Evolutionary conservation across 2,329 filamentous ascomycete genomes (phyloP).

Genomic region (Trichoderma koningii): DNA sequence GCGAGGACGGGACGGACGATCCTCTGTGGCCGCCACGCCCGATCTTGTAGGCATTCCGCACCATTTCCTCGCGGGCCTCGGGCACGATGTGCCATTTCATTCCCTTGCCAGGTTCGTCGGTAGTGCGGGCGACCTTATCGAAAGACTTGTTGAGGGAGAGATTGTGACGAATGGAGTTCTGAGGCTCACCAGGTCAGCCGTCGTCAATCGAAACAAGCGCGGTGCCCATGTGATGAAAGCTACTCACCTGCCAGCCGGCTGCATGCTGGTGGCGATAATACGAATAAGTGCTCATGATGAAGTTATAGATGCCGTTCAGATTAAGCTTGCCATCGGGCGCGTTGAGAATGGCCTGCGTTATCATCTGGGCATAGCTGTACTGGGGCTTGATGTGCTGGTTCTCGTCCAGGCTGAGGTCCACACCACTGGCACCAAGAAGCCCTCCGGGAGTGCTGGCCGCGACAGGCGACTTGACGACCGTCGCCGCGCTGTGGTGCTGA

Average conservation of each 20-base stretch:
- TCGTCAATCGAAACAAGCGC: neutral
- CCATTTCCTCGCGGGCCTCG: constrained; percentile 83
- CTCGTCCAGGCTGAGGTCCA: constrained; percentile 79
- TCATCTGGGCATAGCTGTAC: constrained; percentile 95
- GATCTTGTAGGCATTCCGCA: constrained; percentile 67
- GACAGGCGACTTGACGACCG: constrained; percentile 38
- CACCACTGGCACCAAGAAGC: constrained; percentile 51
- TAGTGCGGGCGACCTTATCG: constrained; percentile 86
- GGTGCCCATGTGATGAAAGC: neutral
- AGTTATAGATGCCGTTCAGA: constrained; percentile 88
- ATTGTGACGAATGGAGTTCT: constrained; percentile 97
- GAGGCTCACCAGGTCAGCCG: neutral
- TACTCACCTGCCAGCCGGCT: constrained; percentile 84
- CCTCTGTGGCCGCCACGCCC: constrained; percentile 66
- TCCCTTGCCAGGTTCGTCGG: constrained; percentile 94
- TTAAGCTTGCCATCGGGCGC: constrained; percentile 87
- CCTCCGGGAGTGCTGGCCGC: constrained; percentile 42
- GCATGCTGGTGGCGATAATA: constrained; percentile 81
- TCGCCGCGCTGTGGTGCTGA: constrained; percentile 34
- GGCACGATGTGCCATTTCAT: constrained; percentile 98
- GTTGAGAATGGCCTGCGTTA: constrained; percentile 91
- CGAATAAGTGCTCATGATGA: constrained; percentile 86
- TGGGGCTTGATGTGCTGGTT: constrained; percentile 92
- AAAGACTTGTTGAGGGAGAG: constrained; percentile 93
- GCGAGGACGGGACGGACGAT: constrained; percentile 71